Conservation (phyloP, 2,329 filamentous ascomycete genomes). For the Dothidotthia symphoricarpi region DNA sequence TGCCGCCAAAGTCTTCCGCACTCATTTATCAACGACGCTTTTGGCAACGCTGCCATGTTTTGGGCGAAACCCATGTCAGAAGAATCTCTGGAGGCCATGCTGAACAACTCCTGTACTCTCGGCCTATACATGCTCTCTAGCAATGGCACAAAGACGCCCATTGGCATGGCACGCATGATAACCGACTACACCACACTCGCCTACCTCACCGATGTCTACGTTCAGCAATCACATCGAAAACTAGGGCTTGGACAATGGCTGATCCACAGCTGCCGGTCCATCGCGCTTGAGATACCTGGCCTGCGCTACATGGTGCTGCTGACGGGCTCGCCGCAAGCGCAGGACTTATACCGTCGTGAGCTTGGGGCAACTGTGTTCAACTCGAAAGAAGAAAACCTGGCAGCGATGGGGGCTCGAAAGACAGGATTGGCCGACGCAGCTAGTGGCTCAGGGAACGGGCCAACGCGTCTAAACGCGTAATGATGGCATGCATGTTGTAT, state of each 20-base stretch:
- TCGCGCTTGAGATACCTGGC: conserved; percentile 57
- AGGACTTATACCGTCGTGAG: conserved; percentile 26
- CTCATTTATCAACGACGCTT: conserved; percentile 32
- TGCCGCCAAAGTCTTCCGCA: conserved; percentile 25
- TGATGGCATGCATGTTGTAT: conserved; percentile 16
- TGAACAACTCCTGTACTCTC: conserved; percentile 36
- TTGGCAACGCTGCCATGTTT: conserved; percentile 28
- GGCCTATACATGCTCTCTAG: conserved; percentile 24
- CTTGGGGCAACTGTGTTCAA: conserved; percentile 30
- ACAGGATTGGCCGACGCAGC: conserved; percentile 16
- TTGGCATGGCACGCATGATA: conserved; percentile 63
- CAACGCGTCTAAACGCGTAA: conserved; percentile 10
- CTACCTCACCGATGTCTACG: conserved; percentile 69
- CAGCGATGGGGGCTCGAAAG: conserved; percentile 28
- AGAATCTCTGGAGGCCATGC: conserved; percentile 20
- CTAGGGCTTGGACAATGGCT: conserved; percentile 65
- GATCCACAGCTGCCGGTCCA: conserved; percentile 59
- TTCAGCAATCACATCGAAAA: conserved; percentile 59
- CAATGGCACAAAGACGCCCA: conserved; percentile 34
- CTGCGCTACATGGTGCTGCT: conserved; percentile 49
- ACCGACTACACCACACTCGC: conserved; percentile 69
- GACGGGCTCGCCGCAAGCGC: conserved; percentile 25
- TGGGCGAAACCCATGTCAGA: conserved; percentile 31
- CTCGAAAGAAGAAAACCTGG: conserved; percentile 17
- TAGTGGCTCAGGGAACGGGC: conserved; percentile 6